A percentile compares a stretch with the other conserved stretches of the same genome.
Evolutionary conservation across 148 eudicot genomes (phyloP).

Genomic region (Rhododendron kiyosumense): DNA sequence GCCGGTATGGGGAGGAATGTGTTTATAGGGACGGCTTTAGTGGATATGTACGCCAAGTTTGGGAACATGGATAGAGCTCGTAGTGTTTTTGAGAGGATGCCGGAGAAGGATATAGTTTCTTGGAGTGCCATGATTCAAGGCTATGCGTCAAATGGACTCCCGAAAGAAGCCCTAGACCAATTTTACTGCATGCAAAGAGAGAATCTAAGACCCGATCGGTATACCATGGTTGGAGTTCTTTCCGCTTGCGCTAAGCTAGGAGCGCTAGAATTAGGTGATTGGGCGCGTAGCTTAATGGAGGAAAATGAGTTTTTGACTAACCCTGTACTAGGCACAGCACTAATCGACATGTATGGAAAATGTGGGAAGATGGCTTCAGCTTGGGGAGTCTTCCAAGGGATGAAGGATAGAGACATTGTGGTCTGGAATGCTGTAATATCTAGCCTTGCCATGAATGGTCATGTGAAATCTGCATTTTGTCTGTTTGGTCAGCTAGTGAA

Average conservation of each 20-base stretch:
- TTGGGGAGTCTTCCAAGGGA: constrained; percentile 8
- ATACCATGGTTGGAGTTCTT: constrained; percentile 11
- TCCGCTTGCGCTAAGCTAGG: constrained; percentile 3
- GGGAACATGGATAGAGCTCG: constrained; percentile 3
- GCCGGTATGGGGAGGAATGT: constrained; percentile 2
- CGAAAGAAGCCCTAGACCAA: constrained; percentile 8
- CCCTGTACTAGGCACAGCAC: constrained; percentile 6
- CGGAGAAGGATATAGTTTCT: constrained; percentile 7
- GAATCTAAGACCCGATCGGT: constrained; percentile 1
- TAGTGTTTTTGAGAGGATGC: constrained; percentile 4
- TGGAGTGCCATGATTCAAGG: constrained; percentile 15
- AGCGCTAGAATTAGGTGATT: constrained; percentile 10
- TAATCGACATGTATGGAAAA: constrained; percentile 9
- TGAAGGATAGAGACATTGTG: constrained; percentile 9
- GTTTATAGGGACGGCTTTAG: constrained; percentile 5
- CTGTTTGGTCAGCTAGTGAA: constrained; percentile 3
- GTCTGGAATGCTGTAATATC: constrained; percentile 13
- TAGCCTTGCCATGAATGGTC: constrained; percentile 11
- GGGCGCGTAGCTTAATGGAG: constrained; percentile 8
- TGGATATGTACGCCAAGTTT: constrained; percentile 7
- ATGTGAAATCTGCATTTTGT: constrained; percentile 8
- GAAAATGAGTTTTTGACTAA: background rate
- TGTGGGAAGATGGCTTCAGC: constrained; percentile 14
- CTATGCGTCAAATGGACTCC: constrained; percentile 11
- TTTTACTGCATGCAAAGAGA: constrained; percentile 3